These are phyloP conservation scores for Pelargonium fulgidum DNA, from an alignment of 441 rosid species.

Conservation along the genomic window DNA sequence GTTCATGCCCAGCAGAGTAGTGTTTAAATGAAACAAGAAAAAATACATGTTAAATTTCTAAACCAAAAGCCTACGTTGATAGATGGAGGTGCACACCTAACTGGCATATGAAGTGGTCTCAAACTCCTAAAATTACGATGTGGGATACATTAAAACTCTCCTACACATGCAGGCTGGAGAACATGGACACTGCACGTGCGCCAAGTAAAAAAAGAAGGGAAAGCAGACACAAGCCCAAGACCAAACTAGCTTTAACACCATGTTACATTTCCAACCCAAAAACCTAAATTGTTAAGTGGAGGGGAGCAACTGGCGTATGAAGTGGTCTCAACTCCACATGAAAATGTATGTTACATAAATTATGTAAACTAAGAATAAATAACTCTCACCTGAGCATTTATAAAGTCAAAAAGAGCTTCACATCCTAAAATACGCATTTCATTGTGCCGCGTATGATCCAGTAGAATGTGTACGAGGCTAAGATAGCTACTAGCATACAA, in stretches of 20 bases:
- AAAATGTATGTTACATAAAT: neutral
- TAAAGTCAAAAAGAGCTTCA: constrained; percentile 68
- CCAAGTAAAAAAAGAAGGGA: neutral
- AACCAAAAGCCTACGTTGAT: neutral
- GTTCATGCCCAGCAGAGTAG: neutral
- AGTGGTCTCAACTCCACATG: neutral
- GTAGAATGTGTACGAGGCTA: constrained; percentile 61
- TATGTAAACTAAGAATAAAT: constrained; percentile 3
- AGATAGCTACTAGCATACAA: constrained; percentile 77
- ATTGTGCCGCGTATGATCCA: constrained; percentile 68
- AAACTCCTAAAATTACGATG: neutral
- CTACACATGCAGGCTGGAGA: neutral
- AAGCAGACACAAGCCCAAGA: neutral
- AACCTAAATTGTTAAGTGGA: neutral
- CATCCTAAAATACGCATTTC: constrained; percentile 76
- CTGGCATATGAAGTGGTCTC: neutral
- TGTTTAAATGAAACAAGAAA: neutral
- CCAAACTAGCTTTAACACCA: neutral
- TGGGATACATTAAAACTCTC: constrained; percentile 4
- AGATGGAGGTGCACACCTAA: neutral
- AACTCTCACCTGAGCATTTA: constrained; percentile 63
- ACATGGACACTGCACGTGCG: neutral
- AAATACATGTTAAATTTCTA: neutral
- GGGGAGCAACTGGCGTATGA: neutral
- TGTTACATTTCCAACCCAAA: neutral